phyloP scores from a whole-genome alignment of 352 stramenopile species.

The Globisporangium viniferum region DNA sequence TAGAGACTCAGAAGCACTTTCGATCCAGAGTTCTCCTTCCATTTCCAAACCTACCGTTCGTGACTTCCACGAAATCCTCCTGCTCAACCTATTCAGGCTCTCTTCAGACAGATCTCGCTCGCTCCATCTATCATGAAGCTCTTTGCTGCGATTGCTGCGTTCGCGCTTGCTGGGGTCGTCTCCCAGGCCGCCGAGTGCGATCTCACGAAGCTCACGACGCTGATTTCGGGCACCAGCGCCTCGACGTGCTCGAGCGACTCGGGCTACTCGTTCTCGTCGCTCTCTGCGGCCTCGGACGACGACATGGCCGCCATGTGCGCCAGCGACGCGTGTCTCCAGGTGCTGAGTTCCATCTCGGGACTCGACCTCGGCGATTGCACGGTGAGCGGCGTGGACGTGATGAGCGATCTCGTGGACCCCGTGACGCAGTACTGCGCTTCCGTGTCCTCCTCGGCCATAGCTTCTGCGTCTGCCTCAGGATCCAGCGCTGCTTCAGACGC shows the following conservation, averaged over 20 bases:
- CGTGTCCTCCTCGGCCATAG: slow-evolving; percentile 10
- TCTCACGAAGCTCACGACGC: slow-evolving; percentile 19
- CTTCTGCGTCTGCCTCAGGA: slow-evolving; percentile 1
- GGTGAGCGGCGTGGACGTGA: slow-evolving; percentile 24
- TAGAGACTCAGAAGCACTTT: neutral
- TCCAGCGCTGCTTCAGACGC: slow-evolving; percentile 15
- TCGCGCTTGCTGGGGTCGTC: neutral
- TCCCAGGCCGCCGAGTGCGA: slow-evolving; percentile 22
- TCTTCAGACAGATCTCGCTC: neutral
- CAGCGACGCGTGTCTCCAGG: slow-evolving; percentile 25
- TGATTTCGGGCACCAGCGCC: slow-evolving; percentile 26
- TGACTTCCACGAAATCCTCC: neutral
- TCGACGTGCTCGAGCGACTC: slow-evolving; percentile 26
- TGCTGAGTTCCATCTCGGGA: slow-evolving; percentile 23
- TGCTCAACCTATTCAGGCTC: neutral
- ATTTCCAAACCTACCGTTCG: neutral
- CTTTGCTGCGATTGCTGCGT: neutral
- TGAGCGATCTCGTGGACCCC: slow-evolving; percentile 30
- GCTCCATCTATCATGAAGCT: neutral
- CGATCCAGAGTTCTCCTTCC: neutral
- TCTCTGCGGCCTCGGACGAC: slow-evolving; percentile 20
- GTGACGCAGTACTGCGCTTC: slow-evolving; percentile 27
- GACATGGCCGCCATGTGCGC: slow-evolving; percentile 31
- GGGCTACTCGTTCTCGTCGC: slow-evolving; percentile 32
- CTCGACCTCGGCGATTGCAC: slow-evolving; percentile 33